phyloP scores from a whole-genome alignment of 768 basidiomycete species.

The Holtermanniella nyarrowii region DNA sequence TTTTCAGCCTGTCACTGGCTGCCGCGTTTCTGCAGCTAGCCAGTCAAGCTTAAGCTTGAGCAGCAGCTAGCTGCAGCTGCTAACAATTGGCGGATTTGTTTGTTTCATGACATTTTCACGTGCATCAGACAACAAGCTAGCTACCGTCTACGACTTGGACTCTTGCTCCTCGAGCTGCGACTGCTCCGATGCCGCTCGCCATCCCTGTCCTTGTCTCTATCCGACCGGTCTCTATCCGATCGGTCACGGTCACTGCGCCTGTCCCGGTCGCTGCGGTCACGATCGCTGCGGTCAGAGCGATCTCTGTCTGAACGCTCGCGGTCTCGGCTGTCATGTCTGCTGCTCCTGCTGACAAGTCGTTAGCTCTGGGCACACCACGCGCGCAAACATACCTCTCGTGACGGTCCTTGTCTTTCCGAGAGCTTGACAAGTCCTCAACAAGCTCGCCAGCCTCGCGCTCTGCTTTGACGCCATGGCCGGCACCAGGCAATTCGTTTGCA shows the following conservation, averaged over 20 bases:
- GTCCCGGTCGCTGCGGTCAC: constrained; percentile 56
- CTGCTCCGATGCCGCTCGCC: neutral
- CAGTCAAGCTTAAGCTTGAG: too few relatives aligned
- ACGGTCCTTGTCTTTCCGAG: constrained; percentile 18
- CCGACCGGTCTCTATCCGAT: constrained; percentile 8
- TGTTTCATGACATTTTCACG: too few relatives aligned
- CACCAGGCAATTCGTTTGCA: constrained; percentile 38
- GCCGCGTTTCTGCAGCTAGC: too few relatives aligned
- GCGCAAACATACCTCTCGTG: constrained; percentile 6
- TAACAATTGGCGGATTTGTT: too few relatives aligned
- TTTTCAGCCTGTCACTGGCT: too few relatives aligned
- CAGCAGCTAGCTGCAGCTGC: too few relatives aligned
- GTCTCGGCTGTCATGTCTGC: neutral
- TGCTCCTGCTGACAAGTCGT: neutral
- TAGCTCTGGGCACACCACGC: neutral
- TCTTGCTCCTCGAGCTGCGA: too few relatives aligned
- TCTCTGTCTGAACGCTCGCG: too few relatives aligned
- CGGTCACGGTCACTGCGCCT: constrained; percentile 46
- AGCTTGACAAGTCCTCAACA: constrained; percentile 31
- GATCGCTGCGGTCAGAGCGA: too few relatives aligned
- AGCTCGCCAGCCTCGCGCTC: constrained; percentile 36
- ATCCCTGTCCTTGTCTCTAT: constrained; percentile 16
- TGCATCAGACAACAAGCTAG: too few relatives aligned
- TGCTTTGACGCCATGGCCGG: constrained; percentile 39
- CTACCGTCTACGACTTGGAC: too few relatives aligned